Evolutionary conservation across 805 yeast species (phyloP), one percentile per base, ranked within the genome.

Genomic region (Suhomyces xylopsoci): DNA sequence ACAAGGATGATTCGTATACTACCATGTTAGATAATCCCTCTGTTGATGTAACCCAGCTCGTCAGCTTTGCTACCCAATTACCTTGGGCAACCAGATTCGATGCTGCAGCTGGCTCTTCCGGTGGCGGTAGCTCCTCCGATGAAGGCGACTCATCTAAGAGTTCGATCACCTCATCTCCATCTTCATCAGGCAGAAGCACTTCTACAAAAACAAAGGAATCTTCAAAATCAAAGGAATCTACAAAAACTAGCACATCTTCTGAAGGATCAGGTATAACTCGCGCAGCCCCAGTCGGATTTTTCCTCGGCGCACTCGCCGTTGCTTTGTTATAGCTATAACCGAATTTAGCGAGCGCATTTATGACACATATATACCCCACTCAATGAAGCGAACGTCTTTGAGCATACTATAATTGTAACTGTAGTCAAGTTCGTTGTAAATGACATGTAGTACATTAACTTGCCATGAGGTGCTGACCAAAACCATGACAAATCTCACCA

Each of bases 1-100:
- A 75, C 62, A 76, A 75, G 9, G 78, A 76, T 59, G 69, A 73
- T 49, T 65, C 76, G n/a, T 76, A 73, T 63, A 76, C 80, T 45
- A 75, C 80, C 34, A 63, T 76, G 53, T 63, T 70, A 53, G 58
- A 64, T 43, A 55, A 67, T 48, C 44, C 69, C 6, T 55, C 61
- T 5, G 48, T 68, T 17, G 57, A 65, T 55, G 55, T 68, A 51
- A 51, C 54, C 24, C 55, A 52, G 32, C 61, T 73, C 52, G 65
- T 60, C 54, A 49, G 57, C 2, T 73, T 60, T 58, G 78, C 76
- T 36, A 68, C 75, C 12, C 56, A 61, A 24, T 64, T 74, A 52
- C 76, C 75, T 15, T 74, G 78, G 78, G 72, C 65, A 62, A 58
- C 50, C 52, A 61, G 67, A 28, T 55, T 59, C 7, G 57, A 51